Evolutionary conservation across 140 eudicot species (phyloP), one percentile per base, ranked within the genome.

Genomic region (Stevia rebaudiana): DNA sequence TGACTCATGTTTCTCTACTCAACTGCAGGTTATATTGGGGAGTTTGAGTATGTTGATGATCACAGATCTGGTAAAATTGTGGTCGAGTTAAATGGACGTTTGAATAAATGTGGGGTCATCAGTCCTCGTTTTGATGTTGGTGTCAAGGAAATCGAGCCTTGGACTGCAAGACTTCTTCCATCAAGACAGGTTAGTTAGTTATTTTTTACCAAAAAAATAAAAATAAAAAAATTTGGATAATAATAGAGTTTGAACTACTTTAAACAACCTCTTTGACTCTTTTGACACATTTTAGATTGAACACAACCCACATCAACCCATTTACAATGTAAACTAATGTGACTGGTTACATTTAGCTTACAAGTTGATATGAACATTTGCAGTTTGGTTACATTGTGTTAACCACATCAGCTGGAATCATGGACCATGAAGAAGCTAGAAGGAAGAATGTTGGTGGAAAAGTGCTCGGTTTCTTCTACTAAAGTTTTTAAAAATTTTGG

Each of bases 401-500:
- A 51, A 83, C 90, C 0, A 83, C 90, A 12, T 83, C 90, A 43
- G 90, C 90, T 58, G 90, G 90, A n/a, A 83, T 83, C 70, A 83
- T 83, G 90, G 90, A 83, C 39, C 90, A 83, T 23, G 90, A 83
- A 74, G 90, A 83, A 74, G 90, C 90, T 0, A 78, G 90, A 52
- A 80, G 90, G 73, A 83, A 83, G 84, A 80, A 76, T 21, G 90
- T 83, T 19, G 90, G 90, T 42, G 90, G 90, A 39, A 83, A 83
- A 69, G 90, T 83, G 28, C 90, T 83, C 6, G 90, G 90, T 60
- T 83, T 83, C 80, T 83, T 83, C 68, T 83, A 83, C 46, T 83
- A 56, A 69, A 23, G 28, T 46, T 40, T 35, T 17, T 46, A 35
- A 39, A 52, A 44, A 44, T 64, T 51, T 63, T 8, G 51, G 16